Evolutionary conservation across 2,329 filamentous ascomycete genomes (phyloP).

Genomic region (Colletotrichum sp.): DNA sequence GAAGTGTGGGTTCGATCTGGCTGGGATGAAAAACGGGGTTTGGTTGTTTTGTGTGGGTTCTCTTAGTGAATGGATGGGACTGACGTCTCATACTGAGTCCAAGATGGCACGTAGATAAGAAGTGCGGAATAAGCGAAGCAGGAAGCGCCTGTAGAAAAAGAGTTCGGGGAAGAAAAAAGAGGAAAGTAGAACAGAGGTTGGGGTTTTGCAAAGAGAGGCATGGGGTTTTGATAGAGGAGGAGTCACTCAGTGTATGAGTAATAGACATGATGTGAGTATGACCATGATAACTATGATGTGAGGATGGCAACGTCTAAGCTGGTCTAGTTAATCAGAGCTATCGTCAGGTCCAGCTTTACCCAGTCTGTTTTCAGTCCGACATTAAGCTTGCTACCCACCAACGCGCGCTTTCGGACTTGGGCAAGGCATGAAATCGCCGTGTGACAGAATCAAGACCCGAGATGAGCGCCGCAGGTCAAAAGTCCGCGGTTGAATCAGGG

Average conservation of each 20-base stretch:
- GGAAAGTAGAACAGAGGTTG: not conserved
- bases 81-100: no score
- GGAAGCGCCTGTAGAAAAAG: not conserved
- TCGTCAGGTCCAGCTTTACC: not conserved
- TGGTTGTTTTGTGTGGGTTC: not conserved
- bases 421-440: not conserved
- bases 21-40: not conserved
- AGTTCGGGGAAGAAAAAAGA: not conserved
- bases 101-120: no score
- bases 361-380: rapidly evolving
- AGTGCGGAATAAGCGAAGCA: no score
- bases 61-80: not conserved
- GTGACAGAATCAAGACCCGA: not conserved
- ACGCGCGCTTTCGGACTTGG: not conserved
- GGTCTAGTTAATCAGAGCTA: rapidly evolving
- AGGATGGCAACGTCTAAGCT: rapidly evolving
- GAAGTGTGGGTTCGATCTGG: not conserved
- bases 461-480: not conserved
- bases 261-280: not conserved
- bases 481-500: not conserved
- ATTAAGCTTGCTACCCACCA: not conserved
- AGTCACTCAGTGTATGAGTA: not conserved
- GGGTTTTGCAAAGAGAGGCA: not conserved
- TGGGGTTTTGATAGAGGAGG: rapidly evolving
- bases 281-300: no score